Evolutionary conservation across 1,139 yeast genomes (phyloP).

Genomic region (Blastobotrys buckinghamii): DNA sequence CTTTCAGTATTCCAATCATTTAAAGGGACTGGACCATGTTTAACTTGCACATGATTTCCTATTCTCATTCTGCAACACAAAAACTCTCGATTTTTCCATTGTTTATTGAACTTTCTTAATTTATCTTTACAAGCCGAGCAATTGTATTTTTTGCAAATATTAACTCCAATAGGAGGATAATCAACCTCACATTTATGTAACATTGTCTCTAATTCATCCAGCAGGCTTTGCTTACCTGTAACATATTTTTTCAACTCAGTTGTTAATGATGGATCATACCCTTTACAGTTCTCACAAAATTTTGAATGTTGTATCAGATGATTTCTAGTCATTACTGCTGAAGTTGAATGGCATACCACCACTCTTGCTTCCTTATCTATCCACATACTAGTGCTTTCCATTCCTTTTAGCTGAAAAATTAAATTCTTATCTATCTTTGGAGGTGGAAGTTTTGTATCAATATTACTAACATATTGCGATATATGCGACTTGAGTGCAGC

Average conservation of each 20-base stretch:
- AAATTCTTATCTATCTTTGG: not conserved
- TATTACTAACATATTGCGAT: not conserved
- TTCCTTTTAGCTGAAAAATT: not conserved
- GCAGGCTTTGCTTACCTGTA: not conserved
- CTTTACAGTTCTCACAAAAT: not conserved
- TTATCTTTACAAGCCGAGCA: not conserved
- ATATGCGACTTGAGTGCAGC: not conserved
- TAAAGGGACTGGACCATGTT: not conserved
- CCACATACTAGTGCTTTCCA: constrained; percentile 1
- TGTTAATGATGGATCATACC: not conserved
- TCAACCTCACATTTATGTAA: not conserved
- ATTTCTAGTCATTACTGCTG: not conserved
- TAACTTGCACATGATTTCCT: too few relatives aligned
- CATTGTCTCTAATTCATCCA: not conserved
- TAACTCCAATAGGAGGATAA: not conserved
- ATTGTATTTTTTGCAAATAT: not conserved
- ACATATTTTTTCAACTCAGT: not conserved
- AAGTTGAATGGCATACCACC: not conserved
- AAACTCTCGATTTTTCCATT: too few relatives aligned
- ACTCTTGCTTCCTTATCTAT: constrained; percentile 2
- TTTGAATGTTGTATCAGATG: not conserved
- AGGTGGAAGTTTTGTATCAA: not conserved
- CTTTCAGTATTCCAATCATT: not conserved
- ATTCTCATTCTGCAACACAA: not conserved
- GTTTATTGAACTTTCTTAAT: not conserved